phyloP scores from a whole-genome alignment of 1,284 basidiomycete species.

The Ustilago nuda region DNA sequence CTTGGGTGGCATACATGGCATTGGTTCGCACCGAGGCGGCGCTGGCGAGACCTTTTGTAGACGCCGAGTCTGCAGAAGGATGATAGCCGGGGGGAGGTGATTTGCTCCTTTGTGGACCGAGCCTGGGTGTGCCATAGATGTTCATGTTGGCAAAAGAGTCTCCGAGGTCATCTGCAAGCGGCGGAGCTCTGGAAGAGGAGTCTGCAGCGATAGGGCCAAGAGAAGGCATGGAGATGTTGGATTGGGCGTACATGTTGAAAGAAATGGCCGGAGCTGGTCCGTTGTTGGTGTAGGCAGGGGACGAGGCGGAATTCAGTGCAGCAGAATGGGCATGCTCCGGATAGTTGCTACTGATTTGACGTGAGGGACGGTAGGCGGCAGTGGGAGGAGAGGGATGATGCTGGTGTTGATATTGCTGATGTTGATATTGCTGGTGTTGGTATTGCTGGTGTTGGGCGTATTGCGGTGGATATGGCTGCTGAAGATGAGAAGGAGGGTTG shows the following conservation, averaged over 20 bases:
- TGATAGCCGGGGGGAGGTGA: slow-evolving; percentile 21
- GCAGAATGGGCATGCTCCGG: slow-evolving; percentile 35
- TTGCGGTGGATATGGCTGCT: slow-evolving; percentile 23
- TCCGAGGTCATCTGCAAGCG: slow-evolving; percentile 60
- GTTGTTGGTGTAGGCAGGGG: slow-evolving; percentile 13
- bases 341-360: slow-evolving; percentile 44
- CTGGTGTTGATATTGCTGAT: slow-evolving; percentile 13
- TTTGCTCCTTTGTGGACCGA: slow-evolving; percentile 45
- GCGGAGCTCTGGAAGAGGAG: slow-evolving; percentile 36
- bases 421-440: slow-evolving; percentile 13
- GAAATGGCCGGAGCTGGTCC: slow-evolving; percentile 27
- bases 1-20: slow-evolving; percentile 58
- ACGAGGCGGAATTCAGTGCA: slow-evolving; percentile 26
- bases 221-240: slow-evolving; percentile 62
- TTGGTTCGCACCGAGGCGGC: slow-evolving; percentile 50
- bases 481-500: slow-evolving; percentile 10
- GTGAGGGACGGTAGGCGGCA: slow-evolving; percentile 17
- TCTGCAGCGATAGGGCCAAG: slow-evolving; percentile 31
- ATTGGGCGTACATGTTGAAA: slow-evolving; percentile 55
- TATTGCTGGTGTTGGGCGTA: slow-evolving; percentile 21
- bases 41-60: slow-evolving; percentile 19
- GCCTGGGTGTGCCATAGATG: slow-evolving; percentile 49
- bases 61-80: neutral
- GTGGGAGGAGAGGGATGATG: slow-evolving; percentile 36
- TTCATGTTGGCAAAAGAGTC: slow-evolving; percentile 55